phyloP scores from a whole-genome alignment of 2,329 filamentous ascomycete species.

The Claviceps maximensis region DNA sequence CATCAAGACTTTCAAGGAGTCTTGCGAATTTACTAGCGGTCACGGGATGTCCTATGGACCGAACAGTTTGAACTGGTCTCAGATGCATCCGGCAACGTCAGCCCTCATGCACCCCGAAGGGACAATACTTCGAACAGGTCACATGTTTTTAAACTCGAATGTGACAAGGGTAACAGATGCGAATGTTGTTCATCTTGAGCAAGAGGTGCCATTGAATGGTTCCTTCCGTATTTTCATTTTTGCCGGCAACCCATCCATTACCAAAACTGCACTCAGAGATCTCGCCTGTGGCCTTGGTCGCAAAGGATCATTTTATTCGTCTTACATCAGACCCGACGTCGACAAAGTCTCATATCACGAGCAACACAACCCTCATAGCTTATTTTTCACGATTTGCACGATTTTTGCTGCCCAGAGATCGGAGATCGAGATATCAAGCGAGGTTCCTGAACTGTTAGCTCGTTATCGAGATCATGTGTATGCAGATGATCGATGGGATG shows the following conservation, averaged over 20 bases:
- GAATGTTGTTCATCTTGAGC: constrained; percentile 81
- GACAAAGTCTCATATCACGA: constrained; percentile 60
- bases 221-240: constrained; percentile 80
- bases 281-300: constrained; percentile 52
- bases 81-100: constrained; percentile 57
- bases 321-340: constrained; percentile 50
- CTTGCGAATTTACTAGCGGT: constrained; percentile 83
- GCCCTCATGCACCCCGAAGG: constrained; percentile 52
- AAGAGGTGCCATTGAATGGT: constrained; percentile 79
- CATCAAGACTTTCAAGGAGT: constrained; percentile 78
- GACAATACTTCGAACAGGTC: constrained; percentile 57
- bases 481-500: constrained; percentile 69
- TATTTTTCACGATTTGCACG: constrained; percentile 67
- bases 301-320: constrained; percentile 58
- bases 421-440: constrained; percentile 57
- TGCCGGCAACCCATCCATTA: constrained; percentile 52
- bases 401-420: constrained; percentile 57
- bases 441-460: constrained; percentile 57
- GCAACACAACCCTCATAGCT: constrained; percentile 69
- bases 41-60: constrained; percentile 79
- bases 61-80: constrained; percentile 75
- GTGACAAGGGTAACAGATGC: constrained; percentile 81
- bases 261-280: constrained; percentile 52
- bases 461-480: constrained; percentile 76
- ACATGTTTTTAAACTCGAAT: constrained; percentile 62